phyloP scores from a whole-genome alignment of 139 green algal genomes.

The Picochlorum sp. region DNA sequence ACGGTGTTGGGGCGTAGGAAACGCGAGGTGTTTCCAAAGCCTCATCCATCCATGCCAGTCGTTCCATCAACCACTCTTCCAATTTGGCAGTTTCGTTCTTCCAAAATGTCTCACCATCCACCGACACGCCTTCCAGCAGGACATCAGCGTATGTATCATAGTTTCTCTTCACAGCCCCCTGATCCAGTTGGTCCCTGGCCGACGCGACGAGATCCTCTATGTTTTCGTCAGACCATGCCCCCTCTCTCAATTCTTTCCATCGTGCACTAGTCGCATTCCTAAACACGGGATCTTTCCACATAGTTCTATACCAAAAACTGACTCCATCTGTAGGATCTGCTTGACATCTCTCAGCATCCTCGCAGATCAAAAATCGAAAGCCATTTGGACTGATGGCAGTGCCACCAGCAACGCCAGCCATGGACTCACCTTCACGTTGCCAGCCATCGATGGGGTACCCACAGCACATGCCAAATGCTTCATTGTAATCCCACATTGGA shows the following conservation, averaged over 20 bases:
- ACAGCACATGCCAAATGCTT: conserved; percentile 75
- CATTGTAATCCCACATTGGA: conserved; percentile 34
- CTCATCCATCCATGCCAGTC: conserved; percentile 26
- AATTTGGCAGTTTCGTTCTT: conserved; percentile 7
- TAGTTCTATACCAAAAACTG: conserved; percentile 13
- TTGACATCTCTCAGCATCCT: conserved; percentile 25
- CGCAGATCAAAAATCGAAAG: conserved; percentile 34
- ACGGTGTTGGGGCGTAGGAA: not conserved
- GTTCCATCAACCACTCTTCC: conserved; percentile 13
- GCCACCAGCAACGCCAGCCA: conserved; percentile 35
- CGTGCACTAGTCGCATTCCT: conserved; percentile 6
- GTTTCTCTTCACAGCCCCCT: not conserved
- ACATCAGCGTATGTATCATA: conserved; percentile 6
- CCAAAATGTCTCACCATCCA: not conserved
- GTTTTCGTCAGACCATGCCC: conserved; percentile 14
- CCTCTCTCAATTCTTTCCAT: conserved; percentile 16
- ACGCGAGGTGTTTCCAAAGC: not conserved
- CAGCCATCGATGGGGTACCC: conserved; percentile 66
- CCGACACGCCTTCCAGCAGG: not conserved
- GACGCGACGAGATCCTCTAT: conserved; percentile 1
- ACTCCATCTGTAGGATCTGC: conserved; percentile 22
- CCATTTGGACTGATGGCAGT: conserved; percentile 58
- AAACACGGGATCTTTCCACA: conserved; percentile 27
- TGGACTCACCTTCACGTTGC: conserved; percentile 15
- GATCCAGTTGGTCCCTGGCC: not conserved